These are phyloP conservation scores for Nadsonia commutata DNA, from an alignment of 1,139 yeast genomes.

Conservation along the genomic window DNA sequence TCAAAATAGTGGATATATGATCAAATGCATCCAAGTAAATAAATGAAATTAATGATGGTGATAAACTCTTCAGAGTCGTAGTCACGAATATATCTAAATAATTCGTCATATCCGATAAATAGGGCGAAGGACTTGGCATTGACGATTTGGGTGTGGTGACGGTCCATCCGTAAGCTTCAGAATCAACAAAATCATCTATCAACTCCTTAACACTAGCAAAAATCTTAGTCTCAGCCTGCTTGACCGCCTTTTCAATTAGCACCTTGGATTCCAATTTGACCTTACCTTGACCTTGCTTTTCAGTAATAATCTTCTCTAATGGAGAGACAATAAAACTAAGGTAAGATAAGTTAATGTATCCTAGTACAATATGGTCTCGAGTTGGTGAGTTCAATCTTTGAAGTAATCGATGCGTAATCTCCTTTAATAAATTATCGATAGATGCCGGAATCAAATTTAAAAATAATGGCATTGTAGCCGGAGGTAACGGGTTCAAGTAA, in stretches of 20 bases:
- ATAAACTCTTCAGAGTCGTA: slow-evolving; percentile 74
- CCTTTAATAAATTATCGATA: slow-evolving; percentile 55
- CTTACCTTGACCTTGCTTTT: slow-evolving; percentile 18
- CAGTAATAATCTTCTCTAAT: slow-evolving; percentile 26
- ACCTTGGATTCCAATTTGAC: slow-evolving; percentile 37
- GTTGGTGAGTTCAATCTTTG: slow-evolving; percentile 52
- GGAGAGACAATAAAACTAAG: neutral
- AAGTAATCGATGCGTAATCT: slow-evolving; percentile 35
- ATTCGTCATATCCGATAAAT: slow-evolving; percentile 74
- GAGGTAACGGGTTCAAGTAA: neutral
- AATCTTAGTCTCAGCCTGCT: slow-evolving; percentile 65
- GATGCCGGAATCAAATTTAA: slow-evolving; percentile 22
- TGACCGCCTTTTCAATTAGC: slow-evolving; percentile 47
- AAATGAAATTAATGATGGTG: slow-evolving; percentile 61
- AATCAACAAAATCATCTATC: slow-evolving; percentile 65
- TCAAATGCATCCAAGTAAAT: slow-evolving; percentile 80
- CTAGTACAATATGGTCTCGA: slow-evolving; percentile 84
- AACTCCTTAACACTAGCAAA: slow-evolving; percentile 57
- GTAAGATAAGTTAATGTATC: slow-evolving; percentile 48
- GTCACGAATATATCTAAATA: slow-evolving; percentile 76
- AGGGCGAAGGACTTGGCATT: slow-evolving; percentile 47
- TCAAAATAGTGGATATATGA: slow-evolving; percentile 59
- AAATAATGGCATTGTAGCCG: neutral
- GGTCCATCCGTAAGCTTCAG: slow-evolving; percentile 77
- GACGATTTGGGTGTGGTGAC: slow-evolving; percentile 24